Evolutionary conservation across 1,139 yeast genomes (phyloP).

Genomic region (Suhomyces anneliseae): DNA sequence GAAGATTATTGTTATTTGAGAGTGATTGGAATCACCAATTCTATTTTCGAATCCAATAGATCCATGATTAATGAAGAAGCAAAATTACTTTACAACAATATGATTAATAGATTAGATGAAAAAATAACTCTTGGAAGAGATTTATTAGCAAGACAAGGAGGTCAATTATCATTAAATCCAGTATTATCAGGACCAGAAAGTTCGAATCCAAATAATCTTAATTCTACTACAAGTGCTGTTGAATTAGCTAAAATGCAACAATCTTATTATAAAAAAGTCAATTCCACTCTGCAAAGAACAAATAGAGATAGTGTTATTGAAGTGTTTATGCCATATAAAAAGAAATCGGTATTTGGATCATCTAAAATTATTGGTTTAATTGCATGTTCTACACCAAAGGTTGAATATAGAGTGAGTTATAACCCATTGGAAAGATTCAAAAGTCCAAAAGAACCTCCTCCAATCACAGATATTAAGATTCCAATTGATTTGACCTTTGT

Average conservation of each 20-base stretch:
- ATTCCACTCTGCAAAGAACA: slow-evolving; percentile 1
- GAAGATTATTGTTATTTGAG: slow-evolving; percentile 33
- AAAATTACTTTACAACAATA: slow-evolving; percentile 25
- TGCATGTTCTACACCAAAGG: slow-evolving; percentile 34
- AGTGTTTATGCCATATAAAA: slow-evolving; percentile 33
- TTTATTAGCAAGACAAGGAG: slow-evolving; percentile 9
- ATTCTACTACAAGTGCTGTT: slow-evolving; percentile 22
- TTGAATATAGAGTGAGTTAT: slow-evolving; percentile 27
- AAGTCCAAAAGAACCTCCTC: slow-evolving; percentile 8
- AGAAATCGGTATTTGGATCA: slow-evolving; percentile 32
- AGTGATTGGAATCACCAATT: slow-evolving; percentile 26
- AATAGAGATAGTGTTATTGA: slow-evolving; percentile 23
- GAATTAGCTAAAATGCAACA: slow-evolving; percentile 35
- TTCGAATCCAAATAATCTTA: slow-evolving; percentile 6
- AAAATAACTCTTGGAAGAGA: slow-evolving; percentile 27
- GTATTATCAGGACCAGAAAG: background rate
- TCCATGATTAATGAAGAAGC: slow-evolving; percentile 38
- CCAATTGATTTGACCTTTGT: slow-evolving; percentile 32
- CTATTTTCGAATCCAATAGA: slow-evolving; percentile 29
- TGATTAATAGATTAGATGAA: slow-evolving; percentile 29
- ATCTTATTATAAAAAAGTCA: slow-evolving; percentile 27
- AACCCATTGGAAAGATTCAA: slow-evolving; percentile 16
- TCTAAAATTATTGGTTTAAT: slow-evolving; percentile 35
- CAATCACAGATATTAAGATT: slow-evolving; percentile 20
- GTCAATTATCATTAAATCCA: background rate